Evolutionary conservation across 768 basidiomycete species (phyloP), one percentile per base, ranked within the genome.

Genomic region (Hygrocybe punicea): DNA sequence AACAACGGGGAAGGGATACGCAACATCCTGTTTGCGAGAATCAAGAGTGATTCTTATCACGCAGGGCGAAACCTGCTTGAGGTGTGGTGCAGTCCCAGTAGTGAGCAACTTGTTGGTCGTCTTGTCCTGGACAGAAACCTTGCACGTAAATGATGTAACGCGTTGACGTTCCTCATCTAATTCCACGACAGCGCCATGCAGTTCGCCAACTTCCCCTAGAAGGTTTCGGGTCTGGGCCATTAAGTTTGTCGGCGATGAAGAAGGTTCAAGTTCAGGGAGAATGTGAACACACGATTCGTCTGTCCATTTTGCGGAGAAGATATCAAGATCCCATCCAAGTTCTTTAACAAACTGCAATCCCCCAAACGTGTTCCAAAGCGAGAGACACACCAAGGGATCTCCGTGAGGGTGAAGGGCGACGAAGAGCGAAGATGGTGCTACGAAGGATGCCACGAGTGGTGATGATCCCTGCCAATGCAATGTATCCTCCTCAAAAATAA

Each of bases 401-500:
- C 45, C 24, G 10, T 55, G 45, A 3, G 63, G 64, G 10, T 58
- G 55, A 17, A 25, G 13, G n/a, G 62, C 39, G 1, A 63, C 67
- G 21, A 79, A 63, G 21, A 72, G 59, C 67, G 68, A 70, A 1
- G 67, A 56, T 2, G 76, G 67, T 21, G 72, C 61, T 34, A 66
- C 68, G 47, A 79, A 77, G 1, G 72, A 72, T 8, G 70, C 68
- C 14, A 78, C 65, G 46, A 78, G 57, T 0, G 71, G 55, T 13
- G 75, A 75, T 3, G 53, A 58, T 11, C 78, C 77, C 1, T 62
- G 51, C 68, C 71, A 70, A 16, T 72, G 69, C 13, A 49, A 25
- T 5, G 51, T 17, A 53, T 78, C 76, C 59, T 76, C 76, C 6
- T 61, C 55, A 13, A 73, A 69, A 0, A 24, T 33, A 8, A 58